phyloP scores from a whole-genome alignment of 2,329 filamentous ascomycete species.

The Pestalotiopsis sp. region DNA sequence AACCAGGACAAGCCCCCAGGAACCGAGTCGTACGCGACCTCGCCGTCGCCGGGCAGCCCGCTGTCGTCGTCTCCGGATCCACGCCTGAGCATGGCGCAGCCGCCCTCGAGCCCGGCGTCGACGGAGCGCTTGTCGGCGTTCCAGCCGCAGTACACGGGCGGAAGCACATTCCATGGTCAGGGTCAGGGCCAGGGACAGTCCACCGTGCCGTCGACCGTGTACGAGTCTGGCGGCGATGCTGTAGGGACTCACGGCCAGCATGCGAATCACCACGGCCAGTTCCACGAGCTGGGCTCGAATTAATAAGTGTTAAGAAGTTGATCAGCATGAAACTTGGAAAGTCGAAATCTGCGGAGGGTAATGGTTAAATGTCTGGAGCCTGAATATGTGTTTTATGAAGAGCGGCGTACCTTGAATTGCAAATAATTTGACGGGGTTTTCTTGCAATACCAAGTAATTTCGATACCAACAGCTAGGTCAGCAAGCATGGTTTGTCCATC shows the following conservation, averaged over 20 bases:
- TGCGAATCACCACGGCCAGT: slow-evolving; percentile 38
- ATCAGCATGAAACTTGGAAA: not conserved
- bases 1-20: slow-evolving; percentile 9
- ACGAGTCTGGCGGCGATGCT: slow-evolving; percentile 41
- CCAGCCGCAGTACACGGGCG: slow-evolving; percentile 22
- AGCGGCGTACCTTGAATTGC: not conserved
- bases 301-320: not conserved
- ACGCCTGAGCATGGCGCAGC: slow-evolving; percentile 18
- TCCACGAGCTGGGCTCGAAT: slow-evolving; percentile 40
- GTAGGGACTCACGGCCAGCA: slow-evolving; percentile 33
- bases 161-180: slow-evolving; percentile 24
- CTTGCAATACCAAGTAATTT: not conserved
- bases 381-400: not conserved
- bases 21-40: slow-evolving; percentile 10
- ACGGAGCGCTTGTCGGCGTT: slow-evolving; percentile 23
- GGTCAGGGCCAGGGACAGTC: slow-evolving; percentile 14
- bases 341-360: not conserved
- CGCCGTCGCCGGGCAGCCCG: slow-evolving; percentile 28
- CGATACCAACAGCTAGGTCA: too few species aligned
- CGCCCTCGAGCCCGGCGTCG: slow-evolving; percentile 29
- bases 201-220: slow-evolving; percentile 30
- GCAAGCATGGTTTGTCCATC: too few species aligned
- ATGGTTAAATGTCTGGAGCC: not conserved
- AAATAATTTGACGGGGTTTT: not conserved
- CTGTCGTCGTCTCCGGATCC: slow-evolving; percentile 24